These are phyloP conservation scores for Parastagonospora nodorum DNA, from an alignment of 2,329 filamentous ascomycete genomes.

Conservation along the genomic window DNA sequence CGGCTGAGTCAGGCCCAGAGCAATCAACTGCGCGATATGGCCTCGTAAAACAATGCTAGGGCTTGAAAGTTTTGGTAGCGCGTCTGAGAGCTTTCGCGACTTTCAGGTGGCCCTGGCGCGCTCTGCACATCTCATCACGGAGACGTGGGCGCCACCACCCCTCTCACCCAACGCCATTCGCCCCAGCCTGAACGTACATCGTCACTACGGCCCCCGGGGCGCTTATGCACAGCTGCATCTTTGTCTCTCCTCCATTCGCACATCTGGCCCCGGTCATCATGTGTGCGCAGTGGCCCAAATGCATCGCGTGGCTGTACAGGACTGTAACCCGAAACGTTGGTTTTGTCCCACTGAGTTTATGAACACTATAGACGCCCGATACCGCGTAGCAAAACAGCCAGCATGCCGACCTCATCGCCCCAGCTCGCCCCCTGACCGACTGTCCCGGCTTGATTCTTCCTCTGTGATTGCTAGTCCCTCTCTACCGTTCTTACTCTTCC, in stretches of 20 bases:
- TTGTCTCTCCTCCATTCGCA: slow-evolving; percentile 12
- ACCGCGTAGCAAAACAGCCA: slow-evolving; percentile 8
- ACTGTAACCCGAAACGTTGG: slow-evolving; percentile 12
- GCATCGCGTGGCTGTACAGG: slow-evolving; percentile 4
- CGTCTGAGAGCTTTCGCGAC: neutral
- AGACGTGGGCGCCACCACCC: neutral
- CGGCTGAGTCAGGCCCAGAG: neutral
- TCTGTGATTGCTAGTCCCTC: neutral
- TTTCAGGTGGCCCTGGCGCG: neutral
- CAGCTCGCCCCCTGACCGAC: neutral
- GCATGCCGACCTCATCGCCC: neutral
- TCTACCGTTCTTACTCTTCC: neutral
- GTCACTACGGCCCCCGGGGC: neutral
- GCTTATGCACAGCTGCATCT: slow-evolving; percentile 1
- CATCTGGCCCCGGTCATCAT: slow-evolving; percentile 13
- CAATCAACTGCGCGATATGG: neutral
- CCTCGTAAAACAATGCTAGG: slow-evolving; percentile 1
- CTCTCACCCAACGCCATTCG: neutral
- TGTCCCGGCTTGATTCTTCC: slow-evolving; percentile 4
- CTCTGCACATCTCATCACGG: neutral
- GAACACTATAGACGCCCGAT: slow-evolving; percentile 12
- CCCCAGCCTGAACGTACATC: neutral
- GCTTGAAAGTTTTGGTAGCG: neutral
- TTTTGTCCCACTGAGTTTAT: slow-evolving; percentile 6
- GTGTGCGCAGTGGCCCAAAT: slow-evolving; percentile 3